Conservation (phyloP, 805 yeast genomes). For the Cyberlindnera japonica region DNA sequence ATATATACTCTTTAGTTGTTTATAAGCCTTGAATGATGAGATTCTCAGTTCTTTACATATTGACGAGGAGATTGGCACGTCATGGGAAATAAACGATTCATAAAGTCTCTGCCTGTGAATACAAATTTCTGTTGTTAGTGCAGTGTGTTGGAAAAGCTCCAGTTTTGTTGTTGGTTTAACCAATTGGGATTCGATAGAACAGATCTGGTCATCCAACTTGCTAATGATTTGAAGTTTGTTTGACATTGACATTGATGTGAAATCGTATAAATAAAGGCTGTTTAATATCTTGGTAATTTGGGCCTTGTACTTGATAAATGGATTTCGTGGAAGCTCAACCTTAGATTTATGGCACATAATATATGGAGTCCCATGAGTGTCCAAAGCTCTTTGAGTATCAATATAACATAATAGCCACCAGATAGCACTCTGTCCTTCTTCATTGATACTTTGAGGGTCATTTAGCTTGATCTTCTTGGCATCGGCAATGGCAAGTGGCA, state of each 20-base stretch:
- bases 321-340: conserved; percentile 9
- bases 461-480: conserved; percentile 6
- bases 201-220: too few relatives aligned
- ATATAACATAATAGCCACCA: conserved; percentile 17
- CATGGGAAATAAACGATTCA: conserved; percentile 23
- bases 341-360: conserved; percentile 9
- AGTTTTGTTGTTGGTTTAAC: conserved; percentile 1
- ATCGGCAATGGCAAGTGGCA: conserved; percentile 10
- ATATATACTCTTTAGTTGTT: conserved; percentile 8
- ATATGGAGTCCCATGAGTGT: conserved; percentile 7
- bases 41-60: conserved; percentile 4
- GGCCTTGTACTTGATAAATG: conserved; percentile 5
- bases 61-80: conserved; percentile 8
- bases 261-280: conserved; percentile 7
- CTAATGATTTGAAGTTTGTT: conserved; percentile 6
- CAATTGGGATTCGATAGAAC: conserved; percentile 8
- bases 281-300: conserved; percentile 5
- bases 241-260: not conserved
- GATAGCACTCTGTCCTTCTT: conserved; percentile 6
- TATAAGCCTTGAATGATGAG: conserved; percentile 7
- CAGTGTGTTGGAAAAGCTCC: conserved; percentile 6
- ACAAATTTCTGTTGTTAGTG: conserved; percentile 6
- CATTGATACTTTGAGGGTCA: not conserved
- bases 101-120: conserved; percentile 14
- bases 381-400: conserved; percentile 15